Evolutionary conservation across 768 basidiomycete genomes (phyloP), one percentile per base, ranked within the genome.

Genomic region (Tephrocybe rancida): DNA sequence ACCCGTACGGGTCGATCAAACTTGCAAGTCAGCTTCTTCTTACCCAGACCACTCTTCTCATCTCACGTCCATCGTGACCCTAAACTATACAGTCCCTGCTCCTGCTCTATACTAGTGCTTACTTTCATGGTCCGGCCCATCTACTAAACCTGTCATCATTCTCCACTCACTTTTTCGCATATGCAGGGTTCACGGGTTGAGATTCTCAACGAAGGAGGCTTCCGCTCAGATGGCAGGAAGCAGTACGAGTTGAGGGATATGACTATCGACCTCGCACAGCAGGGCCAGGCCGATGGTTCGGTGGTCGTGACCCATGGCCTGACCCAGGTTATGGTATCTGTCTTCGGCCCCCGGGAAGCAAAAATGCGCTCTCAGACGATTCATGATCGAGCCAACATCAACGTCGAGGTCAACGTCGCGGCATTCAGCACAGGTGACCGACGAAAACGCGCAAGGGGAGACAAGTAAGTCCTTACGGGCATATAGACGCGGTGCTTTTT

Each of bases 331-430:
- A 75, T 87, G 14, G 90, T 90, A 18, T 87, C 90, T 46, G 92
- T 98, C 1, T 92, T 91, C 69, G 97, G 97, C 0, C 97, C 97
- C 1, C 75, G 93, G 59, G 97, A 99, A 71, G 87, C 91, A 1
- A 89, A 85, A 66, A 77, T 85, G 70, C 81, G 92, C 44, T 88
- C 87, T 0, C 84, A 90, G 47, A 87, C 88, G 3, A 75, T 89
- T 27, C 91, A 95, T 62, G 93, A 98, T 71, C 85, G 90, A 32
- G 96, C 92, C 19, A 84, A 83, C 50, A 79, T 99, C 67, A 92
- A 88, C 57, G 95, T 99, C 19, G 94, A 97, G 64, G 86, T 97
- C 30, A 84, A 79, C 24, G 82, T 96, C 11, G 90, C 90, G 4
- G 85, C 91, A 0, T 98, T 96, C 72, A 92, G 94, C 61, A 84